Evolutionary conservation across 331 rosid species (phyloP).

Genomic region (Ulmus americana): DNA sequence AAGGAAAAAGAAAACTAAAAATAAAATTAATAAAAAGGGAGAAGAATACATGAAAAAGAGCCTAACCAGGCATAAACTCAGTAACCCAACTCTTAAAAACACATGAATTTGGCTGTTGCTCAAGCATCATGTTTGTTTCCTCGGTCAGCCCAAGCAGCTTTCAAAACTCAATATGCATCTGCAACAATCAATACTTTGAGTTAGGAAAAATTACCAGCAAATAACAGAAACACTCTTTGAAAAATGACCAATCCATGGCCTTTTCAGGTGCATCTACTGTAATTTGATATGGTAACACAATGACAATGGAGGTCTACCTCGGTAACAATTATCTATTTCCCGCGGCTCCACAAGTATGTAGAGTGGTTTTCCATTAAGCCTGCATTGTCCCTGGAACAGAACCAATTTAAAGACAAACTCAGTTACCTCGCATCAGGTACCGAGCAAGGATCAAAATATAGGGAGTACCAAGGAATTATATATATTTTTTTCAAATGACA

Average conservation of each 20-base stretch:
- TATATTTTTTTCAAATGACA: too few species aligned
- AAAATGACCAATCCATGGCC: not conserved
- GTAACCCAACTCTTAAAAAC: slow-evolving; percentile 14
- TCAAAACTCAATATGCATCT: slow-evolving; percentile 27
- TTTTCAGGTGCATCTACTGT: not conserved
- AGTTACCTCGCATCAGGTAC: not conserved
- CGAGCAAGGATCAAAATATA: not conserved
- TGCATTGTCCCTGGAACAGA: slow-evolving; percentile 65
- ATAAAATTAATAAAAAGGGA: not conserved
- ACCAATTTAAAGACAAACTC: slow-evolving; percentile 14
- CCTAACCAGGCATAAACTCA: slow-evolving; percentile 13
- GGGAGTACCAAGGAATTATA: too few species aligned
- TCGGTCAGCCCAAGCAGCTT: slow-evolving; percentile 29
- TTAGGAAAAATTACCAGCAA: not conserved
- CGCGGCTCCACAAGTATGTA: slow-evolving; percentile 91
- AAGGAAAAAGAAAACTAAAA: too few species aligned
- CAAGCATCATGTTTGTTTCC: slow-evolving; percentile 28
- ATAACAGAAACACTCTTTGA: not conserved
- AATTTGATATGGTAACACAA: not conserved
- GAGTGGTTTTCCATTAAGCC: slow-evolving; percentile 79
- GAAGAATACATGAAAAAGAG: slow-evolving; percentile 23
- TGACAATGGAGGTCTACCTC: slow-evolving; percentile 34
- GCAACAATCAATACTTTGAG: slow-evolving; percentile 14
- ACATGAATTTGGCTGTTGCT: slow-evolving; percentile 23
- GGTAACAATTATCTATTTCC: slow-evolving; percentile 40